phyloP scores from a whole-genome alignment of 805 yeast genomes.

The Wickerhamiella sergipiensis region DNA sequence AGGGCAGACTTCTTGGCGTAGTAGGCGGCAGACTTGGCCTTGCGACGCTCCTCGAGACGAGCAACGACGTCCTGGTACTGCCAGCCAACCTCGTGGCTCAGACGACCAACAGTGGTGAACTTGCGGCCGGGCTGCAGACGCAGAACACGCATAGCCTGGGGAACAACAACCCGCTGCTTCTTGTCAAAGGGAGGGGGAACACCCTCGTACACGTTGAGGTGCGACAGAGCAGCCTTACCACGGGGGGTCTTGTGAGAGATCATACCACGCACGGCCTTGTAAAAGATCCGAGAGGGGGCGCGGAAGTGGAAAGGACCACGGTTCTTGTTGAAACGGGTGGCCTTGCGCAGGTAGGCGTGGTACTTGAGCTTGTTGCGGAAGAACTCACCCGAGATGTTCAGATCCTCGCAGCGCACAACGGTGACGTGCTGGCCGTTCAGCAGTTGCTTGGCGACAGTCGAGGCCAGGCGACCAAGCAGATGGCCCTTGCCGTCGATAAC shows the following conservation, averaged over 20 bases:
- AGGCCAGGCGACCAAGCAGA: constrained; percentile 98
- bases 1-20: constrained; percentile 97
- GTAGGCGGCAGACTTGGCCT: constrained; percentile 97
- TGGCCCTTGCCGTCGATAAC: constrained; percentile 99
- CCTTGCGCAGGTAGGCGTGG: constrained; percentile 99
- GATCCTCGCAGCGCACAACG: constrained; percentile 90
- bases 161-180: constrained; percentile 99
- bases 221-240: constrained; percentile 99
- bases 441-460: constrained; percentile 95
- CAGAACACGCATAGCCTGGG: constrained; percentile 97
- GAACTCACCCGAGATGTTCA: constrained; percentile 99
- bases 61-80: constrained; percentile 97
- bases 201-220: constrained; percentile 99
- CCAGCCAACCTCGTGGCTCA: constrained; percentile 97
- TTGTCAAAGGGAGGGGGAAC: constrained; percentile 99
- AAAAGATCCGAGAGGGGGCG: constrained; percentile 99
- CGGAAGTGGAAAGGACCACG: constrained; percentile 99
- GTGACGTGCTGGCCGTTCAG: constrained; percentile 97
- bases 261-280: constrained; percentile 99
- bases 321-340: constrained; percentile 96
- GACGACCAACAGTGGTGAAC: constrained; percentile 96
- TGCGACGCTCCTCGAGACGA: constrained; percentile 98
- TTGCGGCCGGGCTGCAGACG: constrained; percentile 99
- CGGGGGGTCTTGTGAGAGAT: constrained; percentile 99
- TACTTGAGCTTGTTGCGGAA: constrained; percentile 99